Base-by-base conservation (phyloP, 495 filamentous ascomycete genomes). In the Penicillium ochrochloron region DNA sequence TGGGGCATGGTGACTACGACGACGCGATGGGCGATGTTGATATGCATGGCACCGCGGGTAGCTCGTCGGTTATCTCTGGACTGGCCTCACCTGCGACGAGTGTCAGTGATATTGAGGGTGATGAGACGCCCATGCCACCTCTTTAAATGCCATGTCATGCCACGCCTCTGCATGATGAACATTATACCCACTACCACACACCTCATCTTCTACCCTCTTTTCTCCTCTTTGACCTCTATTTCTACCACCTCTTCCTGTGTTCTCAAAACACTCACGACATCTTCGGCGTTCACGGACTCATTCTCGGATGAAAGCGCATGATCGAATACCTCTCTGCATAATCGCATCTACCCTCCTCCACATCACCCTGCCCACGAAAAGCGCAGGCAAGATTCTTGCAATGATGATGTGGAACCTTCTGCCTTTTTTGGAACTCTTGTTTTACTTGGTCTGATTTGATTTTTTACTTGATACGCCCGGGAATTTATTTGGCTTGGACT, bases 11-110 rank as follows among this genome's bases (percentile, higher is more conserved):
- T 5, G 51, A 57, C 0, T 74, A 74, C n/a, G 71, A 74, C 4
- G 71, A 72, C 12, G 64, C 65, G 1, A 66, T 70, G 66, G 68
- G 60, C 59, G 71, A 69, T 19, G 53, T 66, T 23, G 60, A 56
- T n/a, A 51, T 54, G n/a, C 64, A 54, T 14, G 66, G 58, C 1
- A 52, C 63, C n/a, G 69, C 73, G 1, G 53, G 15, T 3, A 56
- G 53, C 0, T 75, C 73, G 3, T 76, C 74, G 31, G 71, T 76
- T 0, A 72, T 76, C 6, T 75, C 73, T n/a, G 73, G 74, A 0
- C 59, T 76, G 12, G 74, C 73, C 3, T 76, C 74, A 11, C 74
- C 74, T 2, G 74, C 74, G 23, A 75, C 74, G 1, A 73, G 70
- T 48, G 62, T 73, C 23, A 73, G 71, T 66, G 71, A 73, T n/a